These are phyloP conservation scores for Phalaenopsis equestris DNA, from an alignment of 106 monocot species.

Conservation along the genomic window DNA sequence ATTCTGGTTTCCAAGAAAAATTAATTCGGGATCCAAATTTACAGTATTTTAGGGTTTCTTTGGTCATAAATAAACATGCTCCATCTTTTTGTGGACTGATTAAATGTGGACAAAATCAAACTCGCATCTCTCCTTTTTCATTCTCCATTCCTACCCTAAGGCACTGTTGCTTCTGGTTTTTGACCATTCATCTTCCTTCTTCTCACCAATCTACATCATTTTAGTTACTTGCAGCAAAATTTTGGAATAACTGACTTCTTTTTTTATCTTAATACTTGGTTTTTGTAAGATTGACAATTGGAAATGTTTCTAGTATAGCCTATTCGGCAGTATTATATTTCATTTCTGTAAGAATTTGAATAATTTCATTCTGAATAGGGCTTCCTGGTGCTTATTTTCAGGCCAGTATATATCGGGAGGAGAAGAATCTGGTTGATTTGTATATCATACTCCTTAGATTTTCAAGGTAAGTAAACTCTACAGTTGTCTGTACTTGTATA, in stretches of 20 bases:
- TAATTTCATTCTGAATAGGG: not conserved
- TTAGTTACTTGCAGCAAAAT: not conserved
- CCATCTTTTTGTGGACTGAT: not conserved
- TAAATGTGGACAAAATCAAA: not conserved
- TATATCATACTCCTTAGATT: conserved; percentile 90
- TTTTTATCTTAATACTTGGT: not conserved
- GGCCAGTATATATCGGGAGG: conserved; percentile 80
- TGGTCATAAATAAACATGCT: not conserved
- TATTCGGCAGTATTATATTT: not conserved
- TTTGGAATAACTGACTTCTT: not conserved
- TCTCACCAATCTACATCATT: not conserved
- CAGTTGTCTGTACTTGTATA: not conserved
- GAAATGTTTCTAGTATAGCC: not conserved
- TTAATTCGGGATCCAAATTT: not conserved
- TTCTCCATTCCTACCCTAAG: not conserved
- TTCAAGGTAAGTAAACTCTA: conserved; percentile 52
- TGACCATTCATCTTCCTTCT: not conserved
- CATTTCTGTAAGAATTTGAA: not conserved
- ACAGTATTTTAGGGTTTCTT: not conserved
- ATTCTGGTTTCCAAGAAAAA: not conserved
- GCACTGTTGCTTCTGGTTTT: not conserved
- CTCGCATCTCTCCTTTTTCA: not conserved
- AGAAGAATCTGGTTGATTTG: conserved; percentile 88
- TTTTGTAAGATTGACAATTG: not conserved
- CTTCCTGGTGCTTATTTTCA: conserved; percentile 18